Evolutionary conservation across 768 basidiomycete genomes (phyloP).

Genomic region (Auricularia sp.): DNA sequence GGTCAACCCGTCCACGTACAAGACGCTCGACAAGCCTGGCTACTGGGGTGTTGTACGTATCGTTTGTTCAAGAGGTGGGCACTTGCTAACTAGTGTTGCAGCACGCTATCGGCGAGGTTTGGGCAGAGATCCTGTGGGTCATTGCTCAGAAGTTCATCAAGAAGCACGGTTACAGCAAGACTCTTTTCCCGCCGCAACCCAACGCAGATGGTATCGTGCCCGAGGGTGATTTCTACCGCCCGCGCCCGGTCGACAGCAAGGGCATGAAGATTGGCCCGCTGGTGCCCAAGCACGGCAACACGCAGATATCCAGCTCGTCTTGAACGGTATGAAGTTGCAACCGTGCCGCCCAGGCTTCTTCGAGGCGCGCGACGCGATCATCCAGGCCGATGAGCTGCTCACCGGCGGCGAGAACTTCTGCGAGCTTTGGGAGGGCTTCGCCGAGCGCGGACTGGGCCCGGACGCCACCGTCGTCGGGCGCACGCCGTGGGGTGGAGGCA

Average conservation of each 20-base stretch:
- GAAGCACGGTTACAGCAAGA: conserved; percentile 72
- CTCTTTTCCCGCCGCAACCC: conserved; percentile 73
- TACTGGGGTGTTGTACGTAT: conserved; percentile 68
- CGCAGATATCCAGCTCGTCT: conserved; percentile 74
- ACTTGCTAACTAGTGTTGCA: neutral
- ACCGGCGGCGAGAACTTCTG: conserved; percentile 94
- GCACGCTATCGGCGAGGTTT: conserved; percentile 87
- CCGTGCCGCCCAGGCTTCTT: conserved; percentile 86
- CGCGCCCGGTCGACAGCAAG: conserved; percentile 23
- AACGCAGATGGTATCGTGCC: conserved; percentile 54
- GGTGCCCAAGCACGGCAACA: conserved; percentile 88
- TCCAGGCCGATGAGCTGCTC: conserved; percentile 80
- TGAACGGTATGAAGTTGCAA: conserved; percentile 93
- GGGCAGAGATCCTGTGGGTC: conserved; percentile 87
- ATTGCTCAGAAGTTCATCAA: conserved; percentile 62
- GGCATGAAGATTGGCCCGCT: conserved; percentile 42
- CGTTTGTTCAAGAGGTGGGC: conserved; percentile 17
- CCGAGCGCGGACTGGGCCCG: conserved; percentile 67
- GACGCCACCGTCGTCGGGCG: conserved; percentile 65
- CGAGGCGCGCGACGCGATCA: conserved; percentile 80
- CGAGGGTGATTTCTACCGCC: conserved; percentile 65
- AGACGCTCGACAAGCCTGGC: conserved; percentile 86
- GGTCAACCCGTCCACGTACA: conserved; percentile 86
- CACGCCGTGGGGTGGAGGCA: conserved; percentile 68
- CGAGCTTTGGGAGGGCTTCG: conserved; percentile 77